Percentiles rank a stretch among this genome's conserved stretches.
These are phyloP conservation scores for Golubevia pallescens DNA, from an alignment of 1,284 basidiomycete species.

Conservation along the genomic window DNA sequence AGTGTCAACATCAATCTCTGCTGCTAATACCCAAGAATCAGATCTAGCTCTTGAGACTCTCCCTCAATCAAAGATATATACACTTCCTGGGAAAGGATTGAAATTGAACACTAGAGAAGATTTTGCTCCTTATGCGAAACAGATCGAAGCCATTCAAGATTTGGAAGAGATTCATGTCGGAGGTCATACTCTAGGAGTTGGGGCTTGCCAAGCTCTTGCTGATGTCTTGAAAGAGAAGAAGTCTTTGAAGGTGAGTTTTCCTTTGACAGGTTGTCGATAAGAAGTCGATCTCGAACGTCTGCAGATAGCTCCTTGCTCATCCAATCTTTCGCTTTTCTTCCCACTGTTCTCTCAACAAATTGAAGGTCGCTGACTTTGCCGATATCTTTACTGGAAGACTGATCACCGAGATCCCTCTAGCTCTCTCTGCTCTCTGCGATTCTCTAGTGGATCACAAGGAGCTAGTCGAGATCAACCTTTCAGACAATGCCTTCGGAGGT, in stretches of 20 bases:
- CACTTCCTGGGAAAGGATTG: slow-evolving; percentile 72
- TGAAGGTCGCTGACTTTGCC: slow-evolving; percentile 89
- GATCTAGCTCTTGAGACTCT: too few species aligned
- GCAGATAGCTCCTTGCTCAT: background rate
- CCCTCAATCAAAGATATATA: slow-evolving; percentile 4
- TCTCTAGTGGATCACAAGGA: slow-evolving; percentile 80
- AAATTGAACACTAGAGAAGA: slow-evolving; percentile 83
- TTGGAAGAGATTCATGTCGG: slow-evolving; percentile 85
- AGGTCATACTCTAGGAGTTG: slow-evolving; percentile 94
- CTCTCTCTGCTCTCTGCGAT: slow-evolving; percentile 85
- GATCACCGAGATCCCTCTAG: slow-evolving; percentile 91
- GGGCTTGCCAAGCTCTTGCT: slow-evolving; percentile 84
- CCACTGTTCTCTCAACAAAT: too few species aligned
- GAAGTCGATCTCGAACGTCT: background rate
- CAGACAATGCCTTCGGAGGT: slow-evolving; percentile 96
- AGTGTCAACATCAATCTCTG: too few species aligned
- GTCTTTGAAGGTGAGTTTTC: slow-evolving; percentile 75
- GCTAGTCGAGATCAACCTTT: slow-evolving; percentile 86
- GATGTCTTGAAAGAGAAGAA: slow-evolving; percentile 77
- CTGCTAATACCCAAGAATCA: too few species aligned
- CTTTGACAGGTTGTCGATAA: too few species aligned
- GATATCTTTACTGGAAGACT: slow-evolving; percentile 98
- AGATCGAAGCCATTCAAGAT: slow-evolving; percentile 73
- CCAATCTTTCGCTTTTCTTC: slow-evolving; percentile 14
- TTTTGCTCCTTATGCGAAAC: slow-evolving; percentile 73